A percentile compares a stretch with the other conserved stretches of the same genome.
Conservation (phyloP, 495 filamentous ascomycete species). For the Xylaria grammica region DNA sequence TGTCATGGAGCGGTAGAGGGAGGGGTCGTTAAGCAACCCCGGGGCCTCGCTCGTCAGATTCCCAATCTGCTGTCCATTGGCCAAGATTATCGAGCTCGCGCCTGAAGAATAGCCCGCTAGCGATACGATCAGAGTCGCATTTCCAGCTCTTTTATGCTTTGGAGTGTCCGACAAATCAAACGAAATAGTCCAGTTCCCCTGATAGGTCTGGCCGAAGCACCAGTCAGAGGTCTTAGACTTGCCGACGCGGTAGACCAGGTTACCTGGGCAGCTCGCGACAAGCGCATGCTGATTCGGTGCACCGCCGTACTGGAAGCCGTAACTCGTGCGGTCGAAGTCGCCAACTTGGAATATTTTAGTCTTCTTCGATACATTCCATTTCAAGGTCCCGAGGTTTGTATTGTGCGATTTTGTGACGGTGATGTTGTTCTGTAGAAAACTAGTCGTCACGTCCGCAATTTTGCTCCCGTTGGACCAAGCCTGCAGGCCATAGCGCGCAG, state of each 20-base stretch:
- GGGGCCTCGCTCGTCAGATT: slow-evolving; percentile 24
- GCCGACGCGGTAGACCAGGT: slow-evolving; percentile 42
- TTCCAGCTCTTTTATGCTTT: neutral
- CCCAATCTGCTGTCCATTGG: slow-evolving; percentile 29
- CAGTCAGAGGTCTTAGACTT: slow-evolving; percentile 35
- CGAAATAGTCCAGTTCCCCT: slow-evolving; percentile 43
- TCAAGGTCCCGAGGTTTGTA: slow-evolving; percentile 30
- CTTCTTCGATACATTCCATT: slow-evolving; percentile 34
- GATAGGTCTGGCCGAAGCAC: slow-evolving; percentile 45
- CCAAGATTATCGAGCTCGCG: slow-evolving; percentile 27
- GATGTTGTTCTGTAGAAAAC: slow-evolving; percentile 39
- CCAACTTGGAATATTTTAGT: slow-evolving; percentile 46
- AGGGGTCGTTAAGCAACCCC: slow-evolving; percentile 33
- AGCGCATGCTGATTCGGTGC: slow-evolving; percentile 41
- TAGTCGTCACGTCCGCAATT: slow-evolving; percentile 43
- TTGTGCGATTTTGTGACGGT: slow-evolving; percentile 33
- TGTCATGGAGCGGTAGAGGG: slow-evolving; percentile 41
- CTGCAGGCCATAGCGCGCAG: slow-evolving; percentile 44
- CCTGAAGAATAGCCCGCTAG: slow-evolving; percentile 41
- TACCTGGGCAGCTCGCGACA: slow-evolving; percentile 39
- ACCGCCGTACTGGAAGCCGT: slow-evolving; percentile 44
- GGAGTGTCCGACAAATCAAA: slow-evolving; percentile 25
- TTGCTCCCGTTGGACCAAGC: slow-evolving; percentile 48
- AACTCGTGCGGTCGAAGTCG: slow-evolving; percentile 44
- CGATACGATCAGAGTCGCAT: slow-evolving; percentile 28